A percentile compares a stretch with the other conserved stretches of the same genome.
Evolutionary conservation across 805 yeast species (phyloP).

Genomic region (Starmerella kuoi): DNA sequence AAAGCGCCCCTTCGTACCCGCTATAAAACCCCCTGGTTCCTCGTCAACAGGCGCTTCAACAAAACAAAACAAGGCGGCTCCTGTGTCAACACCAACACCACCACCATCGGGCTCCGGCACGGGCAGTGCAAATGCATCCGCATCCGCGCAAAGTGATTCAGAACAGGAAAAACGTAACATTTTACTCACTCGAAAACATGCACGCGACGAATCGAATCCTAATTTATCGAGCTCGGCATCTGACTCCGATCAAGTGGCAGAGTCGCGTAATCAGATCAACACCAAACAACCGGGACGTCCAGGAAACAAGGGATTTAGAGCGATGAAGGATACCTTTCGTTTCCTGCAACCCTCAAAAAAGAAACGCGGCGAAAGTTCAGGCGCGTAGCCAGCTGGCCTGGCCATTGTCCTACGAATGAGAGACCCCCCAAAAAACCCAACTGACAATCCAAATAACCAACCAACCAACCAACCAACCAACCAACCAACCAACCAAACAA

Average conservation of each 20-base stretch:
- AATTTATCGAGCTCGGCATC: not conserved
- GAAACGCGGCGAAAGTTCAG: conserved; percentile 4
- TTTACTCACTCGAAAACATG: conserved; percentile 7
- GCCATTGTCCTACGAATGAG: not conserved
- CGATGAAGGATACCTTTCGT: conserved; percentile 16
- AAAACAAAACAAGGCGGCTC: too few relatives aligned
- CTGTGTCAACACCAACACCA: too few relatives aligned
- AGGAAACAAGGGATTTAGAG: conserved; percentile 17
- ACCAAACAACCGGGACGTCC: not conserved
- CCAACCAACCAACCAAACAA: too few relatives aligned
- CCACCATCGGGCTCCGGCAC: too few relatives aligned
- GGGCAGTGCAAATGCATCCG: too few relatives aligned
- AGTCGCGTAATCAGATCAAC: not conserved
- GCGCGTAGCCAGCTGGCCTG: conserved; percentile 11
- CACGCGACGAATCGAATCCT: conserved; percentile 7
- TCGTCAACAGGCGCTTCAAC: too few relatives aligned
- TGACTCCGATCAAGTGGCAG: conserved; percentile 2
- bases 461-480: not conserved
- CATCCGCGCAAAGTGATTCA: too few relatives aligned
- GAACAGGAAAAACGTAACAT: too few relatives aligned
- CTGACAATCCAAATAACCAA: too few relatives aligned
- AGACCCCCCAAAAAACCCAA: too few relatives aligned
- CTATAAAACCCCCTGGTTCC: too few relatives aligned
- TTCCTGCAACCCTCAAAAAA: conserved; percentile 18
- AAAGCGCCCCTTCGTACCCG: conserved; percentile 4